These are phyloP conservation scores for Aspergillus nidulans DNA, from an alignment of 495 filamentous ascomycete species.

Conservation along the genomic window DNA sequence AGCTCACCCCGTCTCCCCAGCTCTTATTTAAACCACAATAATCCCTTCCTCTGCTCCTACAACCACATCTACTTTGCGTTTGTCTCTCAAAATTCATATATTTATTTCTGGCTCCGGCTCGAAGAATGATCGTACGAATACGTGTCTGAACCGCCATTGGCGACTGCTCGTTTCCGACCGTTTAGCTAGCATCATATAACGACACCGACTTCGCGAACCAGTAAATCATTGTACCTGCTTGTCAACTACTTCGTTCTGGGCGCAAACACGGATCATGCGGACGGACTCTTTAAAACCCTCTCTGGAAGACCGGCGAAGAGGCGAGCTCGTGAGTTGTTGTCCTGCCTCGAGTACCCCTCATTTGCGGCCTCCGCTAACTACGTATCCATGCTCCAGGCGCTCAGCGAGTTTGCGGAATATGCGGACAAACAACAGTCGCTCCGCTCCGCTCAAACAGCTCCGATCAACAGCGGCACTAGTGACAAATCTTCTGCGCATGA, in stretches of 20 bases:
- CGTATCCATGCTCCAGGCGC: constrained; percentile 53
- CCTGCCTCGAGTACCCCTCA: not conserved
- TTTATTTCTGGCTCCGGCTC: not conserved
- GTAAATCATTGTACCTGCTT: not conserved
- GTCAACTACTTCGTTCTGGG: not conserved
- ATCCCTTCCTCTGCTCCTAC: not conserved
- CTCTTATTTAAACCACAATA: constrained; percentile 7
- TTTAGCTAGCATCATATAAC: not conserved
- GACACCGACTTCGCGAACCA: not conserved
- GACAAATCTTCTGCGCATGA: constrained; percentile 47
- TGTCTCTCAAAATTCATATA: not conserved
- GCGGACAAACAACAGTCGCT: constrained; percentile 89
- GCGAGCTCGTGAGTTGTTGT: constrained; percentile 64
- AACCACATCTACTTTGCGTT: not conserved
- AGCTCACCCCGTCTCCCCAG: constrained; percentile 22
- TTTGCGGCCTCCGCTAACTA: constrained; percentile 8
- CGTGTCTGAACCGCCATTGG: constrained; percentile 31
- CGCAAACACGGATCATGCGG: constrained; percentile 24
- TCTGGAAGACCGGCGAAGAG: constrained; percentile 74
- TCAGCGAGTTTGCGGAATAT: constrained; percentile 97
- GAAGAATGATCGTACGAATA: constrained; percentile 50
- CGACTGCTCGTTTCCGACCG: constrained; percentile 21
- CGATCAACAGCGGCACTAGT: constrained; percentile 38
- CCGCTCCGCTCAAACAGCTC: constrained; percentile 35
- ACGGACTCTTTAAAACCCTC: constrained; percentile 50